Conservation (phyloP, 2,329 filamentous ascomycete genomes). For the Colletotrichum musicola region DNA sequence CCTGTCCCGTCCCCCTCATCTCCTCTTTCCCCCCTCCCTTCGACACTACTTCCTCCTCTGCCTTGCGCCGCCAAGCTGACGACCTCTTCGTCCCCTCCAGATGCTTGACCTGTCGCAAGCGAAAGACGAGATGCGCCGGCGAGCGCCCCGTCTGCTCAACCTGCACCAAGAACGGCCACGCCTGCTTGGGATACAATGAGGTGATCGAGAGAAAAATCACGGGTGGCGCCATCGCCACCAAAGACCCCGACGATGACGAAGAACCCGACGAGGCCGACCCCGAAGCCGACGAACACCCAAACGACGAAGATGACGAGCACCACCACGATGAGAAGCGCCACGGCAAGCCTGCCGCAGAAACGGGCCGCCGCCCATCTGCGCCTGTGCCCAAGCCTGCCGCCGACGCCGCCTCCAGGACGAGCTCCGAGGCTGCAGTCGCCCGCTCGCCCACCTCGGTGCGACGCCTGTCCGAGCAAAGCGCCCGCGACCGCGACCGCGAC, state of each 20-base stretch:
- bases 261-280: conserved; percentile 48
- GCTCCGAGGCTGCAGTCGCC: conserved; percentile 12
- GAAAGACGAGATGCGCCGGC: conserved; percentile 81
- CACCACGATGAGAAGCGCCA: conserved; percentile 49
- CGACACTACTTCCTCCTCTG: neutral
- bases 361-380: neutral
- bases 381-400: neutral
- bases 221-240: conserved; percentile 23
- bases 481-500: conserved; percentile 32
- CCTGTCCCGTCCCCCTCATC: neutral
- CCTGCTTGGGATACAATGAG: conserved; percentile 76
- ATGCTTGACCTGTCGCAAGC: conserved; percentile 79
- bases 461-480: conserved; percentile 27
- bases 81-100: conserved; percentile 50
- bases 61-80: conserved; percentile 15
- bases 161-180: conserved; percentile 78
- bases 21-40: neutral
- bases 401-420: conserved; percentile 6
- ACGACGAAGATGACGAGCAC: conserved; percentile 52
- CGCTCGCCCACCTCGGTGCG: conserved; percentile 31
- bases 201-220: conserved; percentile 57
- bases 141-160: conserved; percentile 80
- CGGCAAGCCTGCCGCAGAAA: conserved; percentile 43
- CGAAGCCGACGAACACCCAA: conserved; percentile 49
- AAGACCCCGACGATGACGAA: conserved; percentile 42